Evolutionary conservation across 345 rosid species (phyloP).

Genomic region (Punica granatum): DNA sequence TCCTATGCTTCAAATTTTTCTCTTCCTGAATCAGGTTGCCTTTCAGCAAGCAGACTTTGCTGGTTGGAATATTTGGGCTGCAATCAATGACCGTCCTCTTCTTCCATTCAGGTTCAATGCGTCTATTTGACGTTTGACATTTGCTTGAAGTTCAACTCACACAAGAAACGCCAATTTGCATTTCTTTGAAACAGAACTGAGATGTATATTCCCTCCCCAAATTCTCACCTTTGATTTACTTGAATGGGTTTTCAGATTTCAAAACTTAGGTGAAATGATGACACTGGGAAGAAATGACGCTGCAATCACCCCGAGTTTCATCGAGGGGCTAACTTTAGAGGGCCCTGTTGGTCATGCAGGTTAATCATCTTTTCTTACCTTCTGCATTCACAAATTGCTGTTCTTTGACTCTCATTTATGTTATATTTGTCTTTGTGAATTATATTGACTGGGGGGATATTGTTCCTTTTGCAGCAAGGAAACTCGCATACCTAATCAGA

Average conservation of each 20-base stretch:
- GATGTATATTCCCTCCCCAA: background rate
- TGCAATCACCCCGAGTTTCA: conserved; percentile 79
- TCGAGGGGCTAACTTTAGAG: conserved; percentile 82
- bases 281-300: conserved; percentile 79
- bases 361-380: conserved; percentile 14
- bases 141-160: conserved; percentile 3
- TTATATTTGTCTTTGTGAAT: background rate
- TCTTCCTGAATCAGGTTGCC: conserved; percentile 53
- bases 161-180: too few relatives aligned
- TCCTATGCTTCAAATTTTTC: background rate
- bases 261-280: conserved; percentile 97
- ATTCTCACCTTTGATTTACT: background rate
- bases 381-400: background rate
- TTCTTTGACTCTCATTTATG: background rate
- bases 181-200: background rate
- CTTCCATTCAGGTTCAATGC: conserved; percentile 67
- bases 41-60: conserved; percentile 95
- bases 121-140: background rate
- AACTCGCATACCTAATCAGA: conserved; percentile 72
- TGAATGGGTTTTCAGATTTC: conserved; percentile 49
- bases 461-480: conserved; percentile 55
- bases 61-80: conserved; percentile 99
- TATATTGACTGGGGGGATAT: background rate
- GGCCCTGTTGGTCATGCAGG: conserved; percentile 86
- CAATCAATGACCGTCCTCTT: conserved; percentile 76